Percentiles rank a stretch among this genome's conserved stretches.
Evolutionary conservation across 2,329 filamentous ascomycete species (phyloP).

Genomic region (Cordyceps militaris): DNA sequence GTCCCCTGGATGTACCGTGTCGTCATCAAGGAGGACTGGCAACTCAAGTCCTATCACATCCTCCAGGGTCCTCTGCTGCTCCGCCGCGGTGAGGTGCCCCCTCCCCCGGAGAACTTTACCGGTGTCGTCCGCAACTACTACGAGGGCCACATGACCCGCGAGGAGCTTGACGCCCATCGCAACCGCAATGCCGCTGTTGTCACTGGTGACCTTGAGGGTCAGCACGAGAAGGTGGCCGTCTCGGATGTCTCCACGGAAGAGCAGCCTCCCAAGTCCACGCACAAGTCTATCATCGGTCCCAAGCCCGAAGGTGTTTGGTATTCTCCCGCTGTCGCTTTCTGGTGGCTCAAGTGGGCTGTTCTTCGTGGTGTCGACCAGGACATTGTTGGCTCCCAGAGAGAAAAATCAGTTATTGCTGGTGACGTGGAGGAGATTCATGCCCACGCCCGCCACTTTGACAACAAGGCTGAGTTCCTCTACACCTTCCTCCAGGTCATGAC

Average conservation of each 20-base stretch:
- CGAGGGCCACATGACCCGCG: constrained; percentile 46
- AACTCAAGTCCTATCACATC: constrained; percentile 49
- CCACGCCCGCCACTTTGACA: constrained; percentile 51
- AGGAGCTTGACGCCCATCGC: constrained; percentile 40
- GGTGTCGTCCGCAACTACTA: constrained; percentile 47
- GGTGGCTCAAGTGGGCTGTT: constrained; percentile 36
- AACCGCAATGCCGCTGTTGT: constrained; percentile 19
- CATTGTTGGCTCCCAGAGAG: constrained; percentile 30
- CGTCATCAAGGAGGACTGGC: constrained; percentile 54
- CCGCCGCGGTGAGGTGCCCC: constrained; percentile 32
- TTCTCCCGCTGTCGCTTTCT: constrained; percentile 34
- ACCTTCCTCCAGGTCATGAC: constrained; percentile 55
- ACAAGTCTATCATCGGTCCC: constrained; percentile 31
- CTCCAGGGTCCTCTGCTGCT: constrained; percentile 47
- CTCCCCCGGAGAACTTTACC: constrained; percentile 35
- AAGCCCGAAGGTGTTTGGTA: constrained; percentile 39
- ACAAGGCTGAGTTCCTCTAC: constrained; percentile 54
- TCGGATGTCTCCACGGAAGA: constrained; percentile 23
- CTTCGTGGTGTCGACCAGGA: constrained; percentile 42
- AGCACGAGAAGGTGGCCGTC: constrained; percentile 22
- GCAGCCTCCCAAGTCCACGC: constrained; percentile 25
- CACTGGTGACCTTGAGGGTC: constrained; percentile 20
- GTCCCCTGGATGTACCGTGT: constrained; percentile 53
- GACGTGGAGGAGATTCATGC: constrained; percentile 50
- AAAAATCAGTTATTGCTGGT: constrained; percentile 39